Percentiles rank a stretch among this genome's conserved stretches.
Conservation (phyloP, 2,329 filamentous ascomycete species). For the Trichoderma cornu-damae region DNA sequence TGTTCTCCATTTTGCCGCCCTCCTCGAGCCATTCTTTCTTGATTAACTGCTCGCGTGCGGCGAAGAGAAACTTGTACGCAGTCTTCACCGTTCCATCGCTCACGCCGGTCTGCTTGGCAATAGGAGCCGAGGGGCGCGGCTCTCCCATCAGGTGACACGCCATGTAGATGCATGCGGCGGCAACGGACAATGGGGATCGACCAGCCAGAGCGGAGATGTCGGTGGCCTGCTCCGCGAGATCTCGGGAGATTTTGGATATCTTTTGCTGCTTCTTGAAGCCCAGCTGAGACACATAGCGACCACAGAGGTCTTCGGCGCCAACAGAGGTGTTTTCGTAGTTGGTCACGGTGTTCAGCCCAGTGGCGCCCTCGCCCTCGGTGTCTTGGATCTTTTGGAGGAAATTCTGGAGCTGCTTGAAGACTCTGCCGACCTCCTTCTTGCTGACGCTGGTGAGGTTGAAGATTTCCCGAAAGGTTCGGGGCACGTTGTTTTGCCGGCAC, state of each 20-base stretch:
- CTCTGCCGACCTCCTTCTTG: conserved; percentile 95
- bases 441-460: conserved; percentile 87
- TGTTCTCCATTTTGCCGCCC: conserved; percentile 64
- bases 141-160: conserved; percentile 81
- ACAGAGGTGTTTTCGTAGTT: conserved; percentile 74
- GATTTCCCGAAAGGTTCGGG: conserved; percentile 90
- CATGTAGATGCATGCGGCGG: conserved; percentile 96
- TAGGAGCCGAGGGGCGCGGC: conserved; percentile 75
- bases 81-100: conserved; percentile 96
- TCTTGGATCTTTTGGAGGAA: conserved; percentile 75
- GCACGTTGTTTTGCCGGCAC: conserved; percentile 80
- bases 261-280: conserved; percentile 64
- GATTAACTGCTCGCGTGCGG: conserved; percentile 67
- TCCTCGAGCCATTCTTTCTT: conserved; percentile 68
- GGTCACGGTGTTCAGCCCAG: conserved; percentile 52
- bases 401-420: conserved; percentile 88
- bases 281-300: conserved; percentile 83
- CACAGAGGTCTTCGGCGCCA: conserved; percentile 76
- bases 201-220: conserved; percentile 78
- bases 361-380: conserved; percentile 42
- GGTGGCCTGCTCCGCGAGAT: conserved; percentile 72
- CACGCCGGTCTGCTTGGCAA: conserved; percentile 77
- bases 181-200: conserved; percentile 87
- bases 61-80: conserved; percentile 84
- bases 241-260: conserved; percentile 73